These are phyloP conservation scores for Zoysia japonica DNA, from an alignment of 176 grass and related monocot genomes.

Conservation along the genomic window DNA sequence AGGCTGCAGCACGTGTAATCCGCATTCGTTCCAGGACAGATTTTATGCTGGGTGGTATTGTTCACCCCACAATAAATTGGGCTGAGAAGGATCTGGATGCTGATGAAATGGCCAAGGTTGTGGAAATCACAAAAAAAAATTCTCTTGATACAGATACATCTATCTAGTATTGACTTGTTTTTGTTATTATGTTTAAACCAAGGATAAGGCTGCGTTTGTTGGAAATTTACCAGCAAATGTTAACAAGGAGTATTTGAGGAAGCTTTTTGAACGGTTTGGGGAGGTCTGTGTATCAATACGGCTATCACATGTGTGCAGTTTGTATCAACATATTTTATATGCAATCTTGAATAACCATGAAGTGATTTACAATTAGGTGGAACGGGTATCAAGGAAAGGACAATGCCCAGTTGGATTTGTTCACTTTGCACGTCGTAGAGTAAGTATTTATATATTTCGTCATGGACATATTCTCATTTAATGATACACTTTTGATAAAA, in stretches of 20 bases:
- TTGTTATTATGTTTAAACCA: constrained; percentile 24
- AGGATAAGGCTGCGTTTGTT: constrained; percentile 80
- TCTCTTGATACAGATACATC: constrained; percentile 23
- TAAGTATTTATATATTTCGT: constrained; percentile 48
- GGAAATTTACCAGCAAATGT: constrained; percentile 73
- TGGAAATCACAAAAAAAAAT: constrained; percentile 15
- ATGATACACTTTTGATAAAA: constrained; percentile 1
- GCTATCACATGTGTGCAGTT: constrained; percentile 28
- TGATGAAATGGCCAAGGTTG: constrained; percentile 73
- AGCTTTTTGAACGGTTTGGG: constrained; percentile 73
- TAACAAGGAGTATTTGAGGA: constrained; percentile 61
- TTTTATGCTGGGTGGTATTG: constrained; percentile 70
- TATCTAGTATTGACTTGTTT: constrained; percentile 37
- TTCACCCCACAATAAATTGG: constrained; percentile 83
- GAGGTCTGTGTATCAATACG: constrained; percentile 51
- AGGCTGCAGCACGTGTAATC: constrained; percentile 74
- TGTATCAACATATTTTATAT: constrained; percentile 24
- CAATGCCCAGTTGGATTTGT: constrained; percentile 71
- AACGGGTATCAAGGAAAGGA: constrained; percentile 72
- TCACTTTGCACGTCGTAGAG: constrained; percentile 61
- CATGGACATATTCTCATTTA: constrained; percentile 20
- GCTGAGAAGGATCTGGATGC: constrained; percentile 65
- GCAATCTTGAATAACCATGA: constrained; percentile 33
- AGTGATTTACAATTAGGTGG: constrained; percentile 50
- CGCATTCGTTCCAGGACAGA: constrained; percentile 68